Evolutionary conservation across 345 rosid species (phyloP), one percentile per base, ranked within the genome.

Genomic region (Chamaenerion angustifolium): DNA sequence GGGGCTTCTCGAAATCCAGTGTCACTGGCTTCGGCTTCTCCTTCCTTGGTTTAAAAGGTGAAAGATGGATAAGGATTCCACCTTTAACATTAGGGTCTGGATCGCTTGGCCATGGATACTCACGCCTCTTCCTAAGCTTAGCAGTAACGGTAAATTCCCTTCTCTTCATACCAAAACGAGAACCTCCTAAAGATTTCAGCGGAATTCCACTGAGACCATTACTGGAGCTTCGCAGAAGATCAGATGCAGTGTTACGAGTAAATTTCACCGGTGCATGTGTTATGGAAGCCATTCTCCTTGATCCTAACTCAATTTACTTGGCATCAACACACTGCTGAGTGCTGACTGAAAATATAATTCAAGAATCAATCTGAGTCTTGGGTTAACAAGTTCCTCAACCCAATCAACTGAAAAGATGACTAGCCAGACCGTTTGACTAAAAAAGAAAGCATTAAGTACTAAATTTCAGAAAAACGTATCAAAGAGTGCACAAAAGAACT

Each of bases 21-120:
- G 81, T 77, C 51, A 84, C 93, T 16, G 82, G 89, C 78, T 92
- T 87, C 4, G 67, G 89, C 64, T 64, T 67, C 65, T 74, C 76
- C 61, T 73, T 83, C 51, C 74, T 51, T 6, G 96, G 98, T 73
- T 92, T 87, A 64, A 92, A 92, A 55, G 52, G 64, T 0, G 98
- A 82, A 21, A 92, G 83, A 63, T 92, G 82, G 61, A 70, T 67
- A 46, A 84, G 83, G 55, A 84, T 58, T 49, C 95, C 96, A 18
- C 96, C 98, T 61, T 88, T 77, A 37, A 87, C 95, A 62, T 82
- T 92, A 0, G 89, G 93, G 73, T 92, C 98, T 27, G 95, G 85
- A 77, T 87, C 75, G 0, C 72, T 76, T 0, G 98, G 95, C 98
- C 98, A 92, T 0, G 98, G 96, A 60, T 82, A 77, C 43, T 86